Evolutionary conservation across 169 alveolate genomes (phyloP).

Genomic region (Pseudocohnilembus persalinus): DNA sequence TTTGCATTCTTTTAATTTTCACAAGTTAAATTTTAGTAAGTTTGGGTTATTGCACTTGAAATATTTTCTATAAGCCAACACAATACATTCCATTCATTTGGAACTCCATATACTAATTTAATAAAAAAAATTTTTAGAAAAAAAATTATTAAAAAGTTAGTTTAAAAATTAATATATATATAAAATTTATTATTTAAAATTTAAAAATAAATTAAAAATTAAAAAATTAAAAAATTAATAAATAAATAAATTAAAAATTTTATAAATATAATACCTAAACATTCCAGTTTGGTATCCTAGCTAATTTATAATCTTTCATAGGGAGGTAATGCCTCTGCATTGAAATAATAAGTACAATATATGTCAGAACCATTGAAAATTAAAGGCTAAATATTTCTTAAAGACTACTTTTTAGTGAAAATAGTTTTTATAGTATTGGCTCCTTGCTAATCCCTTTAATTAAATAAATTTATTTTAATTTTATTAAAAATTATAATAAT

Average conservation of each 20-base stretch:
- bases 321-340: conserved; percentile 51
- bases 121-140: no score
- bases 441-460: conserved; percentile 63
- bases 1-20: no score
- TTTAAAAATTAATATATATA: no score
- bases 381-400: conserved; percentile 50
- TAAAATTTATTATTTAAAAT: no score
- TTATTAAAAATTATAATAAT: no score
- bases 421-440: conserved; percentile 44
- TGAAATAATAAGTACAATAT: conserved; percentile 55
- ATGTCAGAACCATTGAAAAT: conserved; percentile 50
- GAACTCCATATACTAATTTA: no score
- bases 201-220: no score
- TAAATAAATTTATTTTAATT: conserved; percentile 46
- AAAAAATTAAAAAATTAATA: no score
- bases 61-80: not conserved
- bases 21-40: no score
- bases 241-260: no score
- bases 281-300: not conserved
- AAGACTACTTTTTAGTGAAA: conserved; percentile 43
- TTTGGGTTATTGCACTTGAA: no score
- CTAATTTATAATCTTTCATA: conserved; percentile 17
- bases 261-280: not conserved
- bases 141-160: no score
- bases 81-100: not conserved